Conservation (phyloP, 441 rosid genomes). For the Aleurites moluccanus region DNA sequence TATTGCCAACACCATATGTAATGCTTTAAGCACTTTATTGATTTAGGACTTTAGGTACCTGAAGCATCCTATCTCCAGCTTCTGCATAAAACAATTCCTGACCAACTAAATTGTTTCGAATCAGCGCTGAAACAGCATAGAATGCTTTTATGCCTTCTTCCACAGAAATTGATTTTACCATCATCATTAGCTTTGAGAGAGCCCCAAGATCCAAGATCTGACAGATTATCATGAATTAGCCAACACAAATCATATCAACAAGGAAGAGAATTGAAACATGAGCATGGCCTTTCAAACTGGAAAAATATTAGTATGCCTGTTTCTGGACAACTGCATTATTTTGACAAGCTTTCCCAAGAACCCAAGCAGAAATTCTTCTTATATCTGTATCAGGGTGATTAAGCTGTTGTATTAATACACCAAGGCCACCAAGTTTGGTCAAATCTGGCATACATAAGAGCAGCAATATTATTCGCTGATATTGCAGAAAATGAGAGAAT, state of each 20-base stretch:
- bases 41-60: slow-evolving; percentile 46
- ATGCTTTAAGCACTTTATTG: background rate
- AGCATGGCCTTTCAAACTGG: slow-evolving; percentile 3
- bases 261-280: background rate
- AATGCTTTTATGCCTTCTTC: slow-evolving; percentile 92
- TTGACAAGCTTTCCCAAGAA: slow-evolving; percentile 89
- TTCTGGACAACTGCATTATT: slow-evolving; percentile 79
- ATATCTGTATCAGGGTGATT: slow-evolving; percentile 61
- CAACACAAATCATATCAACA: background rate
- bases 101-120: slow-evolving; percentile 65
- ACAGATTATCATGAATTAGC: slow-evolving; percentile 13
- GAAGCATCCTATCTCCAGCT: slow-evolving; percentile 80
- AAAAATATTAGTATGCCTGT: slow-evolving; percentile 44
- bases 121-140: slow-evolving; percentile 80
- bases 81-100: slow-evolving; percentile 70
- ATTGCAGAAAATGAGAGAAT: background rate
- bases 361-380: slow-evolving; percentile 87
- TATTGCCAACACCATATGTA: background rate
- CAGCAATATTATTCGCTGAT: slow-evolving; percentile 9
- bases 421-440: slow-evolving; percentile 75
- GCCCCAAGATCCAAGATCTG: slow-evolving; percentile 80
- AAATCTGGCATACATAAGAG: slow-evolving; percentile 52
- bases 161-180: slow-evolving; percentile 56
- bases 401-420: slow-evolving; percentile 53
- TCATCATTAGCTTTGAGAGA: slow-evolving; percentile 54